Base-by-base conservation (phyloP, 2,329 filamentous ascomycete genomes). In the Escovopsis weberi region DNA sequence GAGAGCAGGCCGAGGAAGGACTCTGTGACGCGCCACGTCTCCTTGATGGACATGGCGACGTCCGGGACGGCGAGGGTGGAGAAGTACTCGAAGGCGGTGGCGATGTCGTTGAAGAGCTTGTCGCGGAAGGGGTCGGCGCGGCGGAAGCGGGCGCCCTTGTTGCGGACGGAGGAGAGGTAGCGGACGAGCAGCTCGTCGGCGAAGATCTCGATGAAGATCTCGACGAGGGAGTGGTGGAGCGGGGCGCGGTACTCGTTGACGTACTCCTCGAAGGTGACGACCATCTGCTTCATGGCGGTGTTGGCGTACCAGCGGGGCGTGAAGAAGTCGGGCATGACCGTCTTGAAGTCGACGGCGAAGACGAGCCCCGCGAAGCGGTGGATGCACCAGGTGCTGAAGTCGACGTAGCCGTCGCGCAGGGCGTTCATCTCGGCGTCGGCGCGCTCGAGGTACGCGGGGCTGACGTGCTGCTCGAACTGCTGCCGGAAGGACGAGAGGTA, bases 251-350 rank as follows among this genome's bases (percentile, higher is more conserved):
- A 95, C 64, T 98, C 89, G 55, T 73, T 66, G 52, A 96, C 75
- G 64, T 98, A 98, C 63, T 96, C 91, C 52, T 94, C 85, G 57
- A 98, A 89, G 0, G 91, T 98, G 26, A 82, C 85, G 38, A 87
- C 82, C 68, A 98, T 94, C 53, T 89, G 85, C 55, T 87, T 87
- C 78, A 98, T 89, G 43, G 84, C 81, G 35, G 82, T 86, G 54
- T 79, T 77, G 36, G 74, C 67, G 63, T 98, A 98, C 91, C 91
- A 98, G 48, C 77, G 76, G 8, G 78, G 70, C 0, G 88, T 95
- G 68, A 96, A 98, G 66, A 96, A 88, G 50, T 91, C 84, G 37
- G 81, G 74, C 58, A 94, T 78, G 33, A 93, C 86, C 26, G 77
- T 60, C 49, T 74, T 75, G 69, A 98, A 94, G 69, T 98, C 91